Evolutionary conservation across 2,329 filamentous ascomycete genomes (phyloP), one percentile per base, ranked within the genome.

Genomic region (Botrytis paeoniae): DNA sequence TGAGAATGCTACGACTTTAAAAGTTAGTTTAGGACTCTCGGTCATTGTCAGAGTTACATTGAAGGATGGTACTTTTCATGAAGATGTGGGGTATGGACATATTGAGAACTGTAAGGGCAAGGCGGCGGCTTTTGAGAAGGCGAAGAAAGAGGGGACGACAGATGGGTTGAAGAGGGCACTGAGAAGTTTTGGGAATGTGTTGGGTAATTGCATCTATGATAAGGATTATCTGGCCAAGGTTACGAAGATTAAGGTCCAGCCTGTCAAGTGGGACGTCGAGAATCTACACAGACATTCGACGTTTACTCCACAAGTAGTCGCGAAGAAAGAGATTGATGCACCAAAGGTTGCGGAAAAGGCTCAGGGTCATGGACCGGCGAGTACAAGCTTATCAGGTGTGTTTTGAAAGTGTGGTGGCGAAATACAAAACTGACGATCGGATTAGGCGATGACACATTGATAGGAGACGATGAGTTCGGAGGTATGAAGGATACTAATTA

Each of bases 131-230:
- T 99, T 98, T 79, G 96, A 99, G 82, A 99, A 99, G 83, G 95
- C 96, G 1, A 99, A 98, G 85, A 99, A 99, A 82, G 95, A 98
- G 84, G 97, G 94, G 12, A 97, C 94, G 4, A 98, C 97, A 16
- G 96, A 99, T 83, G 96, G 91, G 1, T 81, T 99, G 80, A 99
- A 99, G 83, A 88, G 96, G 77, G 90, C 96, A 1, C 81, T 99
- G 79, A 88, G 95, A 74, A 98, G 91, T 76, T 99, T 99, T 82
- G 96, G 96, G 74, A 98, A 98, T 79, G 92, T 98, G 25, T 86
- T 99, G 71, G 96, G 96, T n/a, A 99, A 98, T 81, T 99, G 96
- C 85, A 91, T 99, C 74, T 98, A 99, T 83, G 96, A 99, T 84
- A 97, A 98, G 82, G 91, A 95, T 75, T 99, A 97, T 81, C 85